These are phyloP conservation scores for Pseudopediastrum boryanum DNA, from an alignment of 139 green algal genomes.

Conservation along the genomic window DNA sequence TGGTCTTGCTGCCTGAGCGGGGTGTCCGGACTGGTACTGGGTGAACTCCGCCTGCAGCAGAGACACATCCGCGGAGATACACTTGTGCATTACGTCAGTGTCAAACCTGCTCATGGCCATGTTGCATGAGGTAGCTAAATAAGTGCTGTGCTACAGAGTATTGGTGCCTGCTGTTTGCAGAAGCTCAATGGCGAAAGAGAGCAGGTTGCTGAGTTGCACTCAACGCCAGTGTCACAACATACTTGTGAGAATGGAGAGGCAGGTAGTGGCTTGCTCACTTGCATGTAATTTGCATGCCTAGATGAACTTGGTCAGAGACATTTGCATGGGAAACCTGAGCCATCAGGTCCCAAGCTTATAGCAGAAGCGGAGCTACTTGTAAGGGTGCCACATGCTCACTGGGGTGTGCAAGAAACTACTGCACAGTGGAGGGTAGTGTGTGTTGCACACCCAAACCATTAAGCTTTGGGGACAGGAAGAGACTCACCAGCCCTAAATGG, in stretches of 20 bases:
- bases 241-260: no score
- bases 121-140: background rate
- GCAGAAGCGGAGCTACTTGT: no score
- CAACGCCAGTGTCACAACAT: no score
- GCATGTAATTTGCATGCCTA: no score
- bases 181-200: background rate
- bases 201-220: no score
- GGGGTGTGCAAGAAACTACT: background rate
- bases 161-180: background rate
- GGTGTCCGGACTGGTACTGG: background rate
- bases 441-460: background rate
- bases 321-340: background rate
- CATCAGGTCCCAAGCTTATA: no score
- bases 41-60: background rate
- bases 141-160: no score
- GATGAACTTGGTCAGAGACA: background rate
- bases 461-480: background rate
- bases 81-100: background rate
- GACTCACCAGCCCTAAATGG: background rate
- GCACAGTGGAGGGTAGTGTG: background rate
- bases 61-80: background rate
- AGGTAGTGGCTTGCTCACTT: no score
- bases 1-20: conserved; percentile 24
- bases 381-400: background rate
- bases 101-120: background rate